These are phyloP conservation scores for Fusarium sp. DNA, from an alignment of 2,329 filamentous ascomycete species.

Conservation along the genomic window DNA sequence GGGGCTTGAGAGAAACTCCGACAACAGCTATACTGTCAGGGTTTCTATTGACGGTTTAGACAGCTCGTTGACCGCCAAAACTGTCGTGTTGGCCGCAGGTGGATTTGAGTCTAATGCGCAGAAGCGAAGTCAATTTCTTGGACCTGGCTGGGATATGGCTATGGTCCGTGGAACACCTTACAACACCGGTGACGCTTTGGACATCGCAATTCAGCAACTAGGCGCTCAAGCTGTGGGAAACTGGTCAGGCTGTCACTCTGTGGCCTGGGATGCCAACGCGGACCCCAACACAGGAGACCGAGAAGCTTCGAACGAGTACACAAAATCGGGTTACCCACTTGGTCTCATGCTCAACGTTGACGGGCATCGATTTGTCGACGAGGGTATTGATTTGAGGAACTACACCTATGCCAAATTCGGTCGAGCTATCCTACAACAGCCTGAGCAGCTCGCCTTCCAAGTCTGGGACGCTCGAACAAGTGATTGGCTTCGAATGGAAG, in stretches of 20 bases:
- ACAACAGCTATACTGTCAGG: neutral
- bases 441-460: conserved; percentile 23
- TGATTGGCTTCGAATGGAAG: conserved; percentile 15
- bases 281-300: conserved; percentile 20
- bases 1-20: neutral
- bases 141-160: conserved; percentile 50
- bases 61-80: neutral
- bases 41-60: neutral
- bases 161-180: conserved; percentile 48
- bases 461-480: conserved; percentile 20
- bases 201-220: conserved; percentile 4
- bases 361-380: conserved; percentile 14
- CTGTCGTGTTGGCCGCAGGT: conserved; percentile 16
- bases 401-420: conserved; percentile 30
- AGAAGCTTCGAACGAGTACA: conserved; percentile 26
- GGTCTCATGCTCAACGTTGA: conserved; percentile 23
- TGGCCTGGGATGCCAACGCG: conserved; percentile 24
- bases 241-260: conserved; percentile 19
- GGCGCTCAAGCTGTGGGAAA: conserved; percentile 9
- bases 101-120: conserved; percentile 61
- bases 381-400: conserved; percentile 20
- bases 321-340: conserved; percentile 22
- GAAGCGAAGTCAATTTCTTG: conserved; percentile 67
- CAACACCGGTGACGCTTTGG: conserved; percentile 23
- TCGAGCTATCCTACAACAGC: conserved; percentile 20